Conservation (phyloP, 208 protist species). For the Entamoeba nuttalli region DNA sequence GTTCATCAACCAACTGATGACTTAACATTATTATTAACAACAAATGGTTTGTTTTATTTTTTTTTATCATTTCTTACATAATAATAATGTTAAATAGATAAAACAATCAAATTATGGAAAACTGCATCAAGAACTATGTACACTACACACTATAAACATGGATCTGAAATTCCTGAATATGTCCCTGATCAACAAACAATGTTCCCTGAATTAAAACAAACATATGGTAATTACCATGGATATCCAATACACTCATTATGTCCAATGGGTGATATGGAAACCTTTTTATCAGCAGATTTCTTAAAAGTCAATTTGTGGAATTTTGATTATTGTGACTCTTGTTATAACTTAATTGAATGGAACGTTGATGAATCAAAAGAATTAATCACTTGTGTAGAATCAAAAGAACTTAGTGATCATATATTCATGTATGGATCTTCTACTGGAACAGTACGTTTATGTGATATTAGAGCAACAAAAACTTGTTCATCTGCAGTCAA, state of each 20-base stretch:
- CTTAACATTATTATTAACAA: constrained; percentile 54
- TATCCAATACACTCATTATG: constrained; percentile 75
- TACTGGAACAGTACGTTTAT: constrained; percentile 29
- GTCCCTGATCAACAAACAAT: not conserved
- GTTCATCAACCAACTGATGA: constrained; percentile 23
- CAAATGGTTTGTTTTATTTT: constrained; percentile 52
- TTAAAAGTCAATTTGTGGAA: constrained; percentile 74
- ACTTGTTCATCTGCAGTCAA: constrained; percentile 51
- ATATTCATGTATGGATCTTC: constrained; percentile 58
- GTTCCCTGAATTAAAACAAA: constrained; percentile 36
- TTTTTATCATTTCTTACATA: constrained; percentile 5
- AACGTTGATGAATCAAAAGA: constrained; percentile 75
- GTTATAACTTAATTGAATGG: constrained; percentile 36
- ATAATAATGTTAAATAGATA: constrained; percentile 43
- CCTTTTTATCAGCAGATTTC: constrained; percentile 67
- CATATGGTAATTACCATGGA: constrained; percentile 63
- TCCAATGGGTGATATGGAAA: constrained; percentile 48
- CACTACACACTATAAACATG: not conserved
- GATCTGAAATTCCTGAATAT: not conserved
- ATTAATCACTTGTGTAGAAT: constrained; percentile 62
- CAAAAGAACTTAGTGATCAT: constrained; percentile 52
- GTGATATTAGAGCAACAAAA: constrained; percentile 35
- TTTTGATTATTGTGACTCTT: constrained; percentile 46
- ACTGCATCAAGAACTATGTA: constrained; percentile 51
- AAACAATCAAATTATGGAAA: constrained; percentile 76